Base-by-base conservation (phyloP, 1,139 yeast genomes). In the Geotrichum carabidarum region DNA sequence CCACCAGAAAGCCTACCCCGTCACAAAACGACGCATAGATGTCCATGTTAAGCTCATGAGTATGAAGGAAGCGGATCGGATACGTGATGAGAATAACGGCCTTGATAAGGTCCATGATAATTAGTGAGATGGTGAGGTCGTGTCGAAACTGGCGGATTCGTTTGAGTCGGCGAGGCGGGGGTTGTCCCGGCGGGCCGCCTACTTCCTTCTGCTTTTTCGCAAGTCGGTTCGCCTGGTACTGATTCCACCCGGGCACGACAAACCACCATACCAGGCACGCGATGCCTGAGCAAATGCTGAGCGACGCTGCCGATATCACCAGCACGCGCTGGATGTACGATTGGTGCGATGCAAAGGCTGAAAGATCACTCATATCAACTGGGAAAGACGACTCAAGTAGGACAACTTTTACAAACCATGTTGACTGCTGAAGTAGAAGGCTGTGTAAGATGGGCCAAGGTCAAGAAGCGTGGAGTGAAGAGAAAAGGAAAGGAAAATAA, bases 1-100 rank as follows among this genome's bases (percentile, higher is more conserved):
- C 86, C 0, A 94, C 84, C 68, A 87, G 80, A 73, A 86, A 87
- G 1, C 95, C 96, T 30, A 86, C 76, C 11, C 79, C 81, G 64
- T 84, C 81, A 61, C 85, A 81, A 60, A 84, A 80, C 8, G 67
- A 68, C n/a, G 14, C 5, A 36, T 51, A 44, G 6, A 15, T 18
- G 9, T 30, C 27, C 27, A 22, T 22, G 5, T 22, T 22, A 3
- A 22, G 27, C 17, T 11, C 11, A 8, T 15, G 30, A 71, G 71
- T 9, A 75, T 67, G 49, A 79, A 68, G 9, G 80, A 80, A 79
- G 45, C 81, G 66, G 0, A 80, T 72, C 0, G 95, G 95, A 66
- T 82, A 88, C 15, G 85, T 71, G 57, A 87, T 67, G 53, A 87
- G 74, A 34, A 83, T 74, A 11, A 81, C 59, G 0, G 93, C 90